Evolutionary conservation across 2,329 filamentous ascomycete species (phyloP).

Genomic region (Fusarium denticulatum): DNA sequence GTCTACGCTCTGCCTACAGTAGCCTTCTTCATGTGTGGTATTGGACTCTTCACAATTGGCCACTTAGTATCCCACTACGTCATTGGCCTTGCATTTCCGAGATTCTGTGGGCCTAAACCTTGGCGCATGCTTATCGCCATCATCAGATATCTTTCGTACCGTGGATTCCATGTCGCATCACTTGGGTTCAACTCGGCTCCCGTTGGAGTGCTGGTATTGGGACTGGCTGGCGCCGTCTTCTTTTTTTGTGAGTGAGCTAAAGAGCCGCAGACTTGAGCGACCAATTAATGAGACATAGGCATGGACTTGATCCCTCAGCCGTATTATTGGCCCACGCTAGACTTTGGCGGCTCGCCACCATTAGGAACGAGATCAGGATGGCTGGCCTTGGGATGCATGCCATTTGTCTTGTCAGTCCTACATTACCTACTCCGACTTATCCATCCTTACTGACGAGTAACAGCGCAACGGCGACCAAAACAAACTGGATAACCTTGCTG

Average conservation of each 20-base stretch:
- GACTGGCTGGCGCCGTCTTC: neutral
- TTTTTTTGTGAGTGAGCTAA: neutral
- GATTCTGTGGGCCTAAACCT: fast-evolving
- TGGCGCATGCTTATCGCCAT: fast-evolving
- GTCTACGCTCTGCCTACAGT: neutral
- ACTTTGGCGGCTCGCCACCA: neutral
- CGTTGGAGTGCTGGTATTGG: neutral
- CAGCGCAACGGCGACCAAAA: neutral
- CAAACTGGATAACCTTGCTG: neutral
- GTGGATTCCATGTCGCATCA: neutral
- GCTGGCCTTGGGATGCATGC: neutral
- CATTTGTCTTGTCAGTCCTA: neutral
- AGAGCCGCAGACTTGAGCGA: no score
- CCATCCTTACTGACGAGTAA: neutral
- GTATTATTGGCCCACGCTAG: neutral
- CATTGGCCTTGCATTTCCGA: neutral
- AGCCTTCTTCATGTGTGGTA: neutral
- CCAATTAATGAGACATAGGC: neutral
- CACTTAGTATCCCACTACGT: neutral
- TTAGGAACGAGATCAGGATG: neutral
- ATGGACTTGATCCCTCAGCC: neutral
- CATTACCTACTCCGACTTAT: no score
- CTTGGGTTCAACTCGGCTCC: neutral
- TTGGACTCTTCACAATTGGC: neutral
- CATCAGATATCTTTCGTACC: neutral